Conservation (phyloP, 2,329 filamentous ascomycete genomes). For the Arthrinium phaeospermum region DNA sequence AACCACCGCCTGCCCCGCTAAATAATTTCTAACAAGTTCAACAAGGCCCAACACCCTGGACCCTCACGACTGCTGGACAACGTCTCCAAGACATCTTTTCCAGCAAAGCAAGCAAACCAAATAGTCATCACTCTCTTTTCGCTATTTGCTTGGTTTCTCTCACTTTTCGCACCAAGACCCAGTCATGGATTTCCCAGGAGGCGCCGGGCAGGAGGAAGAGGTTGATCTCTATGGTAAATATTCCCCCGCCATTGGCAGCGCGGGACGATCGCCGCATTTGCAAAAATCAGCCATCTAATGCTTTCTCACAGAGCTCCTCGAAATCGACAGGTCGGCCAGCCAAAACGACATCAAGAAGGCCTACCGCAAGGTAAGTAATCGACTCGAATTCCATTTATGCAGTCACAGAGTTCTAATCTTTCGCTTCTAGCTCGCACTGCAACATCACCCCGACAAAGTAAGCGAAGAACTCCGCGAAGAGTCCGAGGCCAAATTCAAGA, state of each 20-base stretch:
- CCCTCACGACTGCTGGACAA: not conserved
- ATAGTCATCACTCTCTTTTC: constrained; percentile 12
- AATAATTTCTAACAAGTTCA: constrained; percentile 32
- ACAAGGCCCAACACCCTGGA: constrained; percentile 29
- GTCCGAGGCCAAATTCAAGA: constrained; percentile 92
- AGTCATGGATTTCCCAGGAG: constrained; percentile 36
- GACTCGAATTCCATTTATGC: not conserved
- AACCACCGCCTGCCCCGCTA: constrained; percentile 32
- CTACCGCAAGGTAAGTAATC: constrained; percentile 79
- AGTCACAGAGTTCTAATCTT: constrained; percentile 22
- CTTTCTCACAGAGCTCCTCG: constrained; percentile 73
- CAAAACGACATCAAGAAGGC: constrained; percentile 91
- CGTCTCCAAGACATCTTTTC: constrained; percentile 14
- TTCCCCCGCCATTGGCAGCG: constrained; percentile 11
- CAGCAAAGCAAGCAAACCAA: not conserved
- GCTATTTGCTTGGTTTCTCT: constrained; percentile 3
- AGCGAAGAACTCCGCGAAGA: constrained; percentile 82
- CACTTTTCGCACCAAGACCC: constrained; percentile 19
- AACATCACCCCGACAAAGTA: constrained; percentile 95
- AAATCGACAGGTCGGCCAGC: constrained; percentile 72
- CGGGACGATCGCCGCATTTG: not conserved
- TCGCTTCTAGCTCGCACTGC: constrained; percentile 72
- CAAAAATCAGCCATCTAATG: constrained; percentile 16
- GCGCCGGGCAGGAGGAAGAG: constrained; percentile 46
- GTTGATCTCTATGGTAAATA: constrained; percentile 62